Conservation (phyloP, 768 basidiomycete species). For the Lyophyllum shimeji region DNA sequence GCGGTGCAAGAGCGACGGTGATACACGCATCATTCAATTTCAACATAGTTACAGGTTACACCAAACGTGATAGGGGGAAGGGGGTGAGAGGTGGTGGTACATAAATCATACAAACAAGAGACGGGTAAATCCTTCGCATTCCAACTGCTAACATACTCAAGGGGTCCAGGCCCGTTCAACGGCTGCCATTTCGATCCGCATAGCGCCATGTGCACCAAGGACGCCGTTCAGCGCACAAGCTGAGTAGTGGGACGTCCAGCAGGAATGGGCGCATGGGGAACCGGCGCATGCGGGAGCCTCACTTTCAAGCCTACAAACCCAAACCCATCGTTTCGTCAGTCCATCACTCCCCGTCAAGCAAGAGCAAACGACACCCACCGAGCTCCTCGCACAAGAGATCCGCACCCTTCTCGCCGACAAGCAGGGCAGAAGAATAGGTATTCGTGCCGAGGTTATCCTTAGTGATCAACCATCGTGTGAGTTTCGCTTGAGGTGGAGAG, state of each 20-base stretch:
- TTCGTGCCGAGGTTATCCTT: constrained; percentile 72
- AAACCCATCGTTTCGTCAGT: background rate
- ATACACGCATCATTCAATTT: background rate
- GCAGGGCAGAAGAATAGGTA: constrained; percentile 69
- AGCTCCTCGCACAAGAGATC: constrained; percentile 61
- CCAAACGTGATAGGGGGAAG: background rate
- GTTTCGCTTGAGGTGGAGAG: background rate
- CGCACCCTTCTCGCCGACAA: constrained; percentile 72
- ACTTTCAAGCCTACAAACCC: constrained; percentile 53
- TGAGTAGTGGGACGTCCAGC: constrained; percentile 52
- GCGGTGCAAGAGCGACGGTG: background rate
- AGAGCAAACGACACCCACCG: constrained; percentile 34
- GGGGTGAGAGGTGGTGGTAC: background rate
- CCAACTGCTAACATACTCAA: background rate
- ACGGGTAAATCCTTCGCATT: background rate
- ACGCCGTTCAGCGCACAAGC: constrained; percentile 34
- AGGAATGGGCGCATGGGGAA: constrained; percentile 65
- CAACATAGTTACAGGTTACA: background rate
- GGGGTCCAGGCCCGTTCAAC: too few relatives aligned
- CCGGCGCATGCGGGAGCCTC: constrained; percentile 62
- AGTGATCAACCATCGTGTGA: constrained; percentile 2
- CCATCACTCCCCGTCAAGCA: background rate
- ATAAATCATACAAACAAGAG: background rate
- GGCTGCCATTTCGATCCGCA: background rate
- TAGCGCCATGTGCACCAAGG: background rate